Evolutionary conservation across 2,329 filamentous ascomycete species (phyloP), one percentile per base, ranked within the genome.

Genomic region (Amesomyces nigricolor): DNA sequence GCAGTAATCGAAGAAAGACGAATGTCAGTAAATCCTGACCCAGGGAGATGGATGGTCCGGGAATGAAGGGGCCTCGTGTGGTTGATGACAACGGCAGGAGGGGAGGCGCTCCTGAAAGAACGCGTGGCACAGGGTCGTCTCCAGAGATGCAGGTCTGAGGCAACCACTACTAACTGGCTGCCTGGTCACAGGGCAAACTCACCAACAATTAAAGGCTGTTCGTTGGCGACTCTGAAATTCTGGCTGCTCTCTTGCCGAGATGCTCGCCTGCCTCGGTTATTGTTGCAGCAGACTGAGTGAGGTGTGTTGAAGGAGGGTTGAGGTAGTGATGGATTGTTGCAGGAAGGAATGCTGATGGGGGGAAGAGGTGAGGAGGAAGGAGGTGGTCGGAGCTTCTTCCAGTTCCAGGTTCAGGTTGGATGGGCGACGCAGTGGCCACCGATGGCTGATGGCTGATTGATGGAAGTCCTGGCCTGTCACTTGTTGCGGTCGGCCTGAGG

Each of bases 51-150:
- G 30, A 14, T 47, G 40, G 30, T 43, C 30, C 39, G 49, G 47
- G 51, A 29, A 22, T 13, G 38, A 38, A 29, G 17, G 8, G 35
- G 29, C n/a, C 29, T 35, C 32, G 32, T 13, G 16, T 32, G 22
- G 51, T 46, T 46, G 53, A 60, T 55, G 59, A 52, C 26, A 43
- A 54, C 51, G 37, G 38, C 47, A 40, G 13, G 50, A 40, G 46
- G 37, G 50, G 54, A 52, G 38, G 32, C 32, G 1, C 32, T 35
- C 32, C 32, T 7, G 32, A 38, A 30, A 19, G 54, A 54, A 49
- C 54, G 47, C 51, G 54, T 46, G 57, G 57, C 55, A 55, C 47
- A 45, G 45, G 42, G 4, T 26, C 22, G 2, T 26, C 32, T 35
- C 22, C 22, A 26, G 32, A 13, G 11, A 35, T 9, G 32, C 32